Percentiles rank a stretch among this genome's conserved stretches.
Conservation (phyloP, 306 rosid species). For the Lathyrus aphaca region DNA sequence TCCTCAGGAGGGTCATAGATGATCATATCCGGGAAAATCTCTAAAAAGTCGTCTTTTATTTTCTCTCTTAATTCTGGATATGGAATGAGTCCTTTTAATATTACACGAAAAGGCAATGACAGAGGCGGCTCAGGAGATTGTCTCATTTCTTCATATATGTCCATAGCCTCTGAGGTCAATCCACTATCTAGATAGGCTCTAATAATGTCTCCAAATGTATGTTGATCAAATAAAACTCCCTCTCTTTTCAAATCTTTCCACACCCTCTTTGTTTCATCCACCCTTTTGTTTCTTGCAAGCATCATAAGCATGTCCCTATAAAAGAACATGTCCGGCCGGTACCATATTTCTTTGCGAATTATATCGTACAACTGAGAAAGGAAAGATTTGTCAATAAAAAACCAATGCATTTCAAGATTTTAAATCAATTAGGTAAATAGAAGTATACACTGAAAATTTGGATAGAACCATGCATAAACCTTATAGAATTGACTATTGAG, state of each 20-base stretch:
- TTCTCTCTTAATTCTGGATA: slow-evolving; percentile 84
- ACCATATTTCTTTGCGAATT: slow-evolving; percentile 94
- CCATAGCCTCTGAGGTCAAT: slow-evolving; percentile 76
- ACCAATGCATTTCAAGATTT: slow-evolving; percentile 4
- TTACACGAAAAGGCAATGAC: slow-evolving; percentile 83
- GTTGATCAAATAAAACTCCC: slow-evolving; percentile 84
- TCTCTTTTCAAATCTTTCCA: slow-evolving; percentile 81
- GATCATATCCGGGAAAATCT: slow-evolving; percentile 82
- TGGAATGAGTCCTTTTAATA: slow-evolving; percentile 83
- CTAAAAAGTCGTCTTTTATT: slow-evolving; percentile 79
- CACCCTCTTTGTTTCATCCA: slow-evolving; percentile 74
- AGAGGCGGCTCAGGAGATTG: slow-evolving; percentile 82
- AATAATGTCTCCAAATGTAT: slow-evolving; percentile 87
- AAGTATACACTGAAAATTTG: neutral
- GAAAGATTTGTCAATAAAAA: slow-evolving; percentile 30
- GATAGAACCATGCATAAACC: too few relatives aligned
- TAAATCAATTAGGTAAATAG: slow-evolving; percentile 10
- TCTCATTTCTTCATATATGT: slow-evolving; percentile 80
- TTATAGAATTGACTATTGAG: too few relatives aligned
- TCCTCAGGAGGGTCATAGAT: slow-evolving; percentile 94
- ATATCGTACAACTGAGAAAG: slow-evolving; percentile 69
- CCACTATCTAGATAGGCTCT: slow-evolving; percentile 72
- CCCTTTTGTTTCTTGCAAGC: slow-evolving; percentile 83
- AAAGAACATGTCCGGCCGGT: slow-evolving; percentile 93
- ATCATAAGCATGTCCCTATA: slow-evolving; percentile 90